Conservation (phyloP, 2,329 filamentous ascomycete genomes). For the Celoporthe dispersa region DNA sequence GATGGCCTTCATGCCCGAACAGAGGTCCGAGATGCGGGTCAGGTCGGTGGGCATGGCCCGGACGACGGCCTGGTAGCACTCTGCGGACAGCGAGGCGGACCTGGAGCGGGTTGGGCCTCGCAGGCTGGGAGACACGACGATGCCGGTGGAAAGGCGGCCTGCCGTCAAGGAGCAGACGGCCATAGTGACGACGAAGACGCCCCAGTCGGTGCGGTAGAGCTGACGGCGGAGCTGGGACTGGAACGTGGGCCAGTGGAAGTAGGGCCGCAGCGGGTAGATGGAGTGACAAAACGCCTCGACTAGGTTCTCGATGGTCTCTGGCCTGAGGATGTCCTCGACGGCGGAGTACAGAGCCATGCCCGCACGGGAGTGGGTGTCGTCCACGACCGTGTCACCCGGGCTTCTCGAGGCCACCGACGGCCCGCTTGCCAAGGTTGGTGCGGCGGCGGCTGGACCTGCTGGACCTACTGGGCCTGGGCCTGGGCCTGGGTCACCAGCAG, state of each 20-base stretch:
- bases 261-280: conserved; percentile 2
- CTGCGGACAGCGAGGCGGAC: not conserved
- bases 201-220: conserved; percentile 8
- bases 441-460: no score
- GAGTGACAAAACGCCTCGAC: not conserved
- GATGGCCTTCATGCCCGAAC: conserved; percentile 1
- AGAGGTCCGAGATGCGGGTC: not conserved
- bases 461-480: no score
- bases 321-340: not conserved
- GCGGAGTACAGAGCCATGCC: not conserved
- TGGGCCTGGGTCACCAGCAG: not conserved
- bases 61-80: not conserved
- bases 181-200: conserved; percentile 9
- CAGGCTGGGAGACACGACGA: not conserved
- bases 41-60: conserved; percentile 1
- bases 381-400: not conserved
- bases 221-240: not conserved
- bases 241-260: conserved; percentile 11
- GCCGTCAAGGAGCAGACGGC: conserved; percentile 7
- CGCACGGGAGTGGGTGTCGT: not conserved
- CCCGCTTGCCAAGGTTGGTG: not conserved
- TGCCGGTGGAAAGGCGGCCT: not conserved
- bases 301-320: conserved; percentile 1
- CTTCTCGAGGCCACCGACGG: not conserved
- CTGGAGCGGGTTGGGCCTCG: not conserved